These are phyloP conservation scores for Aspergillus sp. DNA, from an alignment of 2,329 filamentous ascomycete genomes.

Conservation along the genomic window DNA sequence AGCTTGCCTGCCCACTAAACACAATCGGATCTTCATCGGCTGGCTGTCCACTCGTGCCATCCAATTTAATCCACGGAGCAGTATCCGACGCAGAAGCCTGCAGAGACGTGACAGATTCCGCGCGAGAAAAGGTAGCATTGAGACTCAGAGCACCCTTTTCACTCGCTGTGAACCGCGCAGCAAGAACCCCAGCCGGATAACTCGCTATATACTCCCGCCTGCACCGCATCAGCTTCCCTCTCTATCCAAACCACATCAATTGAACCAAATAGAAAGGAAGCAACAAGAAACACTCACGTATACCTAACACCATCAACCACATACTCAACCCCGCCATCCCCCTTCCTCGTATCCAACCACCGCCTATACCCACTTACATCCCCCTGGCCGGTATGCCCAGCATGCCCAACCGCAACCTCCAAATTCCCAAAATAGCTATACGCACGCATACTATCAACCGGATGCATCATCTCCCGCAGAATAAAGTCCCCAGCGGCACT, in stretches of 20 bases:
- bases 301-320: conserved; percentile 2
- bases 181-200: conserved; percentile 11
- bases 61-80: neutral
- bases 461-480: conserved; percentile 7
- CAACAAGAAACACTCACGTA: neutral
- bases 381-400: neutral
- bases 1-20: conserved; percentile 2
- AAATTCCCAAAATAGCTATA: conserved; percentile 14
- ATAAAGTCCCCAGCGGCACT: conserved; percentile 4
- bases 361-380: conserved; percentile 7
- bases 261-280: no score
- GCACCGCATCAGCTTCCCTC: no score
- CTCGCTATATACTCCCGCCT: conserved; percentile 17
- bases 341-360: conserved; percentile 8
- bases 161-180: conserved; percentile 4
- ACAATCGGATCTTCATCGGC: conserved; percentile 5
- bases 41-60: conserved; percentile 3
- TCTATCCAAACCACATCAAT: no score
- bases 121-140: neutral
- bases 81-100: neutral
- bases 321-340: conserved; percentile 7
- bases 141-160: neutral
- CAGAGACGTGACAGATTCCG: neutral
- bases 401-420: conserved; percentile 11
- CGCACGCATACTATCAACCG: conserved; percentile 6